These are phyloP conservation scores for Aaosphaeria pasadenensis DNA, from an alignment of 2,329 filamentous ascomycete genomes.

Conservation along the genomic window DNA sequence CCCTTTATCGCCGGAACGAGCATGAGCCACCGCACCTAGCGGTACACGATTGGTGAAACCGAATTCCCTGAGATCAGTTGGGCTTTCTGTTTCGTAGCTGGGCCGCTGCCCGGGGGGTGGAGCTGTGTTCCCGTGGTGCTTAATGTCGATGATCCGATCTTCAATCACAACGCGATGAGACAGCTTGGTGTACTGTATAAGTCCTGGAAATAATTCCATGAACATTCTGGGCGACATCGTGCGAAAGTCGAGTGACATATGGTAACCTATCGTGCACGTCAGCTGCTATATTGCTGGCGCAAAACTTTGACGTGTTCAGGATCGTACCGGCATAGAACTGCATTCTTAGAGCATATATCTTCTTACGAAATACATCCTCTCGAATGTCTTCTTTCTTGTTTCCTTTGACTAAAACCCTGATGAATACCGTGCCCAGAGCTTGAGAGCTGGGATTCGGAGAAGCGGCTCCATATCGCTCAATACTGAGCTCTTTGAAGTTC, in stretches of 20 bases:
- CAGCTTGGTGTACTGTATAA: conserved; percentile 3
- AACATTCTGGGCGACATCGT: conserved; percentile 32
- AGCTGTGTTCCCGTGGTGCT: not conserved
- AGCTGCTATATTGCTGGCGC: conserved; percentile 17
- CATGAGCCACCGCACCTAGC: conserved; percentile 21
- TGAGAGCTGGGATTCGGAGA: conserved; percentile 6
- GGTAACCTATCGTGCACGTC: conserved; percentile 33
- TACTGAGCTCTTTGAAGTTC: conserved; percentile 14
- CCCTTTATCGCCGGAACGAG: conserved; percentile 39
- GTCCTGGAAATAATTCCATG: conserved; percentile 10
- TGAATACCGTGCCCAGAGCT: conserved; percentile 6
- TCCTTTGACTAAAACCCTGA: conserved; percentile 7
- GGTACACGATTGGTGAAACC: conserved; percentile 28
- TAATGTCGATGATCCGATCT: not conserved
- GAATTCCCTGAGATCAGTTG: conserved; percentile 20
- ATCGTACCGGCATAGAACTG: no score
- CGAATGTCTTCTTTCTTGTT: conserved; percentile 5
- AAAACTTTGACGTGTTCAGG: conserved; percentile 7
- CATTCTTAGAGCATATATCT: no score
- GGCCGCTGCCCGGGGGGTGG: conserved; percentile 7
- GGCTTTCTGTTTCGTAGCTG: conserved; percentile 30
- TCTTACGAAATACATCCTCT: no score
- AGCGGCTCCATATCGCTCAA: conserved; percentile 6
- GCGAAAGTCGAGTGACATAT: conserved; percentile 36
- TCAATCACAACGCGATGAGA: conserved; percentile 5